phyloP scores from a whole-genome alignment of 2,329 filamentous ascomycete genomes.

The Colletotrichum lini region DNA sequence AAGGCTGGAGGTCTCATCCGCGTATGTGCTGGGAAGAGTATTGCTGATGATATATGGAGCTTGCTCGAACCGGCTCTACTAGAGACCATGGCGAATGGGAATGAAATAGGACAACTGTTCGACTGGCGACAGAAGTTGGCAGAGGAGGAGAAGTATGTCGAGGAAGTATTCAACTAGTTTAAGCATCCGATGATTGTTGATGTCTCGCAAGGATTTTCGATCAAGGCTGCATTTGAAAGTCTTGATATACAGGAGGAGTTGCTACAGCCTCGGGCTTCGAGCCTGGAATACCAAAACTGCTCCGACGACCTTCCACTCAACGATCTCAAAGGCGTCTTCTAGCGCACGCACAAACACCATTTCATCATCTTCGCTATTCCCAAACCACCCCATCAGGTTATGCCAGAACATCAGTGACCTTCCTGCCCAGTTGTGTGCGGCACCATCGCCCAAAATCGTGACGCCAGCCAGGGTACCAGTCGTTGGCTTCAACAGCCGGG shows the following conservation, averaged over 20 bases:
- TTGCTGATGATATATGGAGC: background rate
- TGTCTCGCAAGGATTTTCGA: too few species aligned
- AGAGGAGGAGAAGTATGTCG: background rate
- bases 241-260: too few species aligned
- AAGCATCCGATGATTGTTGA: too few species aligned
- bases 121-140: background rate
- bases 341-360: background rate
- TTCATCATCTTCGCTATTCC: background rate
- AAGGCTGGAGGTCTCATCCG: background rate
- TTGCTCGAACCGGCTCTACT: background rate
- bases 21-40: background rate
- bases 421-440: background rate
- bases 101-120: background rate
- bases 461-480: background rate
- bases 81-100: background rate
- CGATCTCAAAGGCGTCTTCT: background rate
- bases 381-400: background rate
- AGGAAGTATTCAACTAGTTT: background rate
- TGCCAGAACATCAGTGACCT: background rate
- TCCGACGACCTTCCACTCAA: background rate
- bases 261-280: too few species aligned
- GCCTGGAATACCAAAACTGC: background rate
- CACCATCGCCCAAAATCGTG: background rate
- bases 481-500: background rate
- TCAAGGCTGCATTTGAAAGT: too few species aligned